A percentile compares a stretch with the other conserved stretches of the same genome.
phyloP scores from a whole-genome alignment of 179 eudicot genomes.

The Silene coronaria region DNA sequence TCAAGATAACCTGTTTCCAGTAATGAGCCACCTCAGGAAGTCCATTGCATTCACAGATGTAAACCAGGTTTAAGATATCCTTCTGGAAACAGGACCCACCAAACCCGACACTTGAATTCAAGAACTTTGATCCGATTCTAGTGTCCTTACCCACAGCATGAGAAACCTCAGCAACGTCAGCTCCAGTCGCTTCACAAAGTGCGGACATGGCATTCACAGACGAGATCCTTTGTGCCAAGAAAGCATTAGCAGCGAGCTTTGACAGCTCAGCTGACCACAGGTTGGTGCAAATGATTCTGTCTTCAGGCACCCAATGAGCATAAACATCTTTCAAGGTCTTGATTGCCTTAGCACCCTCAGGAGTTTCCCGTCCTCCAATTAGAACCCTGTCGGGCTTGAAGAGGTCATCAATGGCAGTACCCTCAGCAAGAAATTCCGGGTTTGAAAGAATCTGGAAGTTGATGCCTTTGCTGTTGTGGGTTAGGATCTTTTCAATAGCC shows the following conservation, averaged over 20 bases:
- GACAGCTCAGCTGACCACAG: slow-evolving; percentile 55
- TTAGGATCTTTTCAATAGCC: slow-evolving; percentile 44
- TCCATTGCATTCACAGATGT: slow-evolving; percentile 47
- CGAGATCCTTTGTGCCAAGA: slow-evolving; percentile 49
- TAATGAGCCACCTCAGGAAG: slow-evolving; percentile 49
- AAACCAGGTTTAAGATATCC: slow-evolving; percentile 42
- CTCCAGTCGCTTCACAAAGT: slow-evolving; percentile 48
- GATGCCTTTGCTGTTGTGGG: slow-evolving; percentile 49
- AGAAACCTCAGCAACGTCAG: slow-evolving; percentile 42
- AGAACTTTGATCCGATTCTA: slow-evolving; percentile 40
- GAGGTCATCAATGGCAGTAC: slow-evolving; percentile 44
- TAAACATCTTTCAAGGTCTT: slow-evolving; percentile 40
- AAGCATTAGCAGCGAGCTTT: slow-evolving; percentile 47
- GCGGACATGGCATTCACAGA: slow-evolving; percentile 53
- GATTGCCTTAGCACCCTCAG: slow-evolving; percentile 39
- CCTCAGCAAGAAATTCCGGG: slow-evolving; percentile 51
- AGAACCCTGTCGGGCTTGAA: slow-evolving; percentile 43
- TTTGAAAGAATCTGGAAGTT: slow-evolving; percentile 43
- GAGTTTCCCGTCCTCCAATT: slow-evolving; percentile 49
- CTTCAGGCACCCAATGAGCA: slow-evolving; percentile 51
- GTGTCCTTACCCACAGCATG: slow-evolving; percentile 51
- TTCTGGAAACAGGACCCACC: slow-evolving; percentile 51
- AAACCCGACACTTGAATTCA: slow-evolving; percentile 46
- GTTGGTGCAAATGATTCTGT: slow-evolving; percentile 44
- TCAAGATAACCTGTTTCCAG: slow-evolving; percentile 45